Evolutionary conservation across 176 grass and related monocot species (phyloP), one percentile per base, ranked within the genome.

Genomic region (Oryza nivara): DNA sequence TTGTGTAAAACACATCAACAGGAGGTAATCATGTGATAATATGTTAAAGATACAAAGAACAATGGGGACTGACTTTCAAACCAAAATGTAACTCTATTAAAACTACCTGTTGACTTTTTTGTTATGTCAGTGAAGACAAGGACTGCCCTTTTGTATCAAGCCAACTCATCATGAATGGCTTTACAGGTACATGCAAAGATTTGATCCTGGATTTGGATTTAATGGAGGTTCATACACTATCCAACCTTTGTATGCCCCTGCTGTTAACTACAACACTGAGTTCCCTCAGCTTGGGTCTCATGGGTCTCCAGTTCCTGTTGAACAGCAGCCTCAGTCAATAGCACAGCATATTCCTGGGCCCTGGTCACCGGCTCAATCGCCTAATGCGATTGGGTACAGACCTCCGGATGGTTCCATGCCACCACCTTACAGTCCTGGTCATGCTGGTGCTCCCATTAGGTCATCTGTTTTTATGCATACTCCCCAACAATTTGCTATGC

Each of bases 181-280:
- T 25, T 82, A 75, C 85, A 98, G 93, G 87, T 95, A 95, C 70
- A 85, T 89, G 75, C 94, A 99, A 89, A 91, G 93, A 80, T 99
- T 99, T 90, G 97, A 99, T 94, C 93, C 97, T 80, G 93, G 97
- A 60, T 99, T 99, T 88, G 97, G 92, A 69, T 96, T 94, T 75
- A 94, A 80, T 86, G 90, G 91, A 46, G 93, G 92, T 3, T 56
- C 88, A 26, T 99, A 96, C 72, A 76, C 88, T 19, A 92, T 99
- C 68, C 97, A 96, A 71, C 97, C 97, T 49, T 30, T 96, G 17
- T 99, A 94, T 89, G 89, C 91, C 28, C 93, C 97, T 82, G 88
- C 97, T 89, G 92, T 99, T 68, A 99, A 90, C 74, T 99, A 99
- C 82, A 95, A 94, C 78, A 94, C 97, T 14, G 97, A 99, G 77